Percentiles rank a stretch among this genome's conserved stretches.
Conservation (phyloP, 148 eudicot genomes). For the Beta vulgaris region DNA sequence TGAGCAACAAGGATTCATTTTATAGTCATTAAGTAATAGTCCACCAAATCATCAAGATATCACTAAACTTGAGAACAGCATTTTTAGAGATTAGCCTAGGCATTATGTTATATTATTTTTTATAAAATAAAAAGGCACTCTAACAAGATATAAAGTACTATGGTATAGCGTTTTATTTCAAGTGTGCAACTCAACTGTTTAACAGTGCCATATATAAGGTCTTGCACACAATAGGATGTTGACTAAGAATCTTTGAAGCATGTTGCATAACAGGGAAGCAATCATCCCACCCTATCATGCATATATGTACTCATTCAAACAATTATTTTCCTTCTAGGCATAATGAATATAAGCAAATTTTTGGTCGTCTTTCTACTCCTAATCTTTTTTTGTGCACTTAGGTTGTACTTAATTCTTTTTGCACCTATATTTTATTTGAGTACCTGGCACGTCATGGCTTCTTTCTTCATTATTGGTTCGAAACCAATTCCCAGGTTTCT, state of each 20-base stretch:
- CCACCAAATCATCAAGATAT: background rate
- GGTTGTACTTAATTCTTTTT: background rate
- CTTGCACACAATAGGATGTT: too few relatives aligned
- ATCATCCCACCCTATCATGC: background rate
- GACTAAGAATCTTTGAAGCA: too few relatives aligned
- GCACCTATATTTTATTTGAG: background rate
- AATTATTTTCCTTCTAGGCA: too few relatives aligned
- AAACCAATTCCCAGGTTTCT: too few relatives aligned
- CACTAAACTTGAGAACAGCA: background rate
- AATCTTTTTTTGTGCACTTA: background rate
- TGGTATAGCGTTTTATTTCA: background rate
- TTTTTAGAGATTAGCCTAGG: background rate
- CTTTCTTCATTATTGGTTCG: background rate
- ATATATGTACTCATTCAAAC: background rate
- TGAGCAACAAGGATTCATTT: background rate
- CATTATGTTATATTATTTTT: background rate
- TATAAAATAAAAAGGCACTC: background rate
- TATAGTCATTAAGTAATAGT: background rate
- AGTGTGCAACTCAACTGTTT: too few relatives aligned
- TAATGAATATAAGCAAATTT: background rate
- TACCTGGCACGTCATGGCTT: background rate
- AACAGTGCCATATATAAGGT: too few relatives aligned
- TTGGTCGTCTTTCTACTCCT: background rate
- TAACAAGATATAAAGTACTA: background rate
- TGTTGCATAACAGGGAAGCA: too few relatives aligned